Conservation (phyloP, 2,329 filamentous ascomycete genomes). For the Cladosporium sp. region DNA sequence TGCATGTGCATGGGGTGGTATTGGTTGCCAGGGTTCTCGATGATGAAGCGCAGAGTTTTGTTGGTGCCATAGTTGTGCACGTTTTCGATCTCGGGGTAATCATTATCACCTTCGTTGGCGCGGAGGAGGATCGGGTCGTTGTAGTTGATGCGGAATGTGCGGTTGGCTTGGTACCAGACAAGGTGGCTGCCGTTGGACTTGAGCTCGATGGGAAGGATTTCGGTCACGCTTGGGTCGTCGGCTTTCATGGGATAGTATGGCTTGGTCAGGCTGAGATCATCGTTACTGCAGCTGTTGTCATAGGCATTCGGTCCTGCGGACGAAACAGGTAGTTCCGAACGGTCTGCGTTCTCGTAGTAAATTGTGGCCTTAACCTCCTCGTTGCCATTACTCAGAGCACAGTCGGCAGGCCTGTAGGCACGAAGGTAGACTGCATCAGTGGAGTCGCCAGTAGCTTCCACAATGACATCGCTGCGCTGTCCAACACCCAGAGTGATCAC, state of each 20-base stretch:
- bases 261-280: conserved; percentile 50
- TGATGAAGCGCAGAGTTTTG: conserved; percentile 37
- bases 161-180: conserved; percentile 53
- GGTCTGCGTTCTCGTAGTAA: conserved; percentile 60
- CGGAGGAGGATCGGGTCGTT: conserved; percentile 36
- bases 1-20: conserved; percentile 42
- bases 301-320: conserved; percentile 31
- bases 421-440: conserved; percentile 36
- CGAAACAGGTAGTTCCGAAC: conserved; percentile 40
- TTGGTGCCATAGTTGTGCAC: conserved; percentile 39
- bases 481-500: conserved; percentile 39
- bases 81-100: conserved; percentile 26
- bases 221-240: conserved; percentile 26
- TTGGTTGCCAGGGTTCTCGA: conserved; percentile 35
- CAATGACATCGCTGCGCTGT: conserved; percentile 38
- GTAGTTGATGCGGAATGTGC: conserved; percentile 48
- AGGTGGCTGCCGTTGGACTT: conserved; percentile 43
- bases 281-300: conserved; percentile 52
- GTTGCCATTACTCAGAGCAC: conserved; percentile 33
- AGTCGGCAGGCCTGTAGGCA: conserved; percentile 23
- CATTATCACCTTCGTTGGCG: conserved; percentile 28
- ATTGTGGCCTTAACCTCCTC: conserved; percentile 55
- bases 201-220: conserved; percentile 45
- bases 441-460: conserved; percentile 32
- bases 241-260: conserved; percentile 50